A percentile compares a stretch with the other conserved stretches of the same genome.
Conservation (phyloP, 441 rosid genomes). For the Erodium moschatum region DNA sequence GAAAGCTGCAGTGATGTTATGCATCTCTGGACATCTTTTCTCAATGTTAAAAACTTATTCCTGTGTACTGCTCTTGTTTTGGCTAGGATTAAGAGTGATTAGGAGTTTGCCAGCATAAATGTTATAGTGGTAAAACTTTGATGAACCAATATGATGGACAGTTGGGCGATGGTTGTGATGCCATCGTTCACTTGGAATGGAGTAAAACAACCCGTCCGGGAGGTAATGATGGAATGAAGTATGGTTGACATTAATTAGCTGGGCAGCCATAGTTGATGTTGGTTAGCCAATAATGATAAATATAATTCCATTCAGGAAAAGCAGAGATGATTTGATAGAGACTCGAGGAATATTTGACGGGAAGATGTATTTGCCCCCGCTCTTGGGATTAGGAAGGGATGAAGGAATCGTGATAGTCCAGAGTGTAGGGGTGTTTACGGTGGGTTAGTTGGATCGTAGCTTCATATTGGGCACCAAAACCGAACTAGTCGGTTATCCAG, state of each 20-base stretch:
- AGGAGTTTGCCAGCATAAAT: too few species aligned
- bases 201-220: neutral
- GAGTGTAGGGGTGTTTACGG: too few species aligned
- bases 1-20: neutral
- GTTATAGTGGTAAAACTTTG: neutral
- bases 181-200: neutral
- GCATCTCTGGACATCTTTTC: neutral
- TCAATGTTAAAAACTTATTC: too few species aligned
- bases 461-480: too few species aligned
- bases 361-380: too few species aligned
- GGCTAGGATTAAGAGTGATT: too few species aligned
- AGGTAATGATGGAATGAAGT: neutral
- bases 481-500: too few species aligned
- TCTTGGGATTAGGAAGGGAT: too few species aligned
- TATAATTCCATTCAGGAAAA: neutral
- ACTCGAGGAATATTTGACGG: neutral
- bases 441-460: too few species aligned
- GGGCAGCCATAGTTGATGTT: neutral
- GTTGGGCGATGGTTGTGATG: neutral
- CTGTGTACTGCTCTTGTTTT: too few species aligned
- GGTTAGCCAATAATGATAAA: neutral
- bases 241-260: neutral
- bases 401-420: too few species aligned
- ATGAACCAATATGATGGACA: neutral
- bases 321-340: neutral